These are phyloP conservation scores for Singerocomus rubriflavus DNA, from an alignment of 1,284 basidiomycete species.

Conservation along the genomic window DNA sequence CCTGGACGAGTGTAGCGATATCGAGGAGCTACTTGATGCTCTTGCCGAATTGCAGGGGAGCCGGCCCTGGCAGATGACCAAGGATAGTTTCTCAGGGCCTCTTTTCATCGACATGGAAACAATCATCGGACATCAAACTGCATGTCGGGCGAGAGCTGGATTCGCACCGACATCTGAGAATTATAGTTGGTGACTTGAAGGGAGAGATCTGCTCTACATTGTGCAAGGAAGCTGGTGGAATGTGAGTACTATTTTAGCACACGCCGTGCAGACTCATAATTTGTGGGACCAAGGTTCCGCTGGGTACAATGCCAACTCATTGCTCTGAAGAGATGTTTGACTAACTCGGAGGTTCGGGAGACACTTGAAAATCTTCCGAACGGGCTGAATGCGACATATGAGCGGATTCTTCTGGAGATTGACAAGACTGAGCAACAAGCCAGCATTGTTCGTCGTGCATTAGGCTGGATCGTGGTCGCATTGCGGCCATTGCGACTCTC, in stretches of 20 bases:
- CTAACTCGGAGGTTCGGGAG: too few relatives aligned
- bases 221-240: constrained; percentile 4
- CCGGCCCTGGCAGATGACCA: neutral
- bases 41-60: too few relatives aligned
- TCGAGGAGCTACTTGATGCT: neutral
- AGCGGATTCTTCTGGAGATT: too few relatives aligned
- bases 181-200: constrained; percentile 1
- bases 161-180: constrained; percentile 9
- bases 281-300: too few relatives aligned
- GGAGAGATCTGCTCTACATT: neutral
- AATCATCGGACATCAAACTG: constrained; percentile 6
- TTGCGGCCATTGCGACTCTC: too few relatives aligned
- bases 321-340: too few relatives aligned
- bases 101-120: constrained; percentile 2
- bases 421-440: too few relatives aligned
- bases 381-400: too few relatives aligned
- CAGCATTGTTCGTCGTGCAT: too few relatives aligned
- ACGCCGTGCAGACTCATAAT: fast-evolving
- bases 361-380: too few relatives aligned
- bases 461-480: too few relatives aligned
- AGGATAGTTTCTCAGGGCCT: neutral
- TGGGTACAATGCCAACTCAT: too few relatives aligned
- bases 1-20: constrained; percentile 11
- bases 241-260: neutral
- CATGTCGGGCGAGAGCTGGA: constrained; percentile 10